A percentile compares a stretch with the other conserved stretches of the same genome.
These are phyloP conservation scores for Jimgerdemannia flammicorona DNA, from an alignment of 192 early-diverging fungal genomes.

Conservation along the genomic window DNA sequence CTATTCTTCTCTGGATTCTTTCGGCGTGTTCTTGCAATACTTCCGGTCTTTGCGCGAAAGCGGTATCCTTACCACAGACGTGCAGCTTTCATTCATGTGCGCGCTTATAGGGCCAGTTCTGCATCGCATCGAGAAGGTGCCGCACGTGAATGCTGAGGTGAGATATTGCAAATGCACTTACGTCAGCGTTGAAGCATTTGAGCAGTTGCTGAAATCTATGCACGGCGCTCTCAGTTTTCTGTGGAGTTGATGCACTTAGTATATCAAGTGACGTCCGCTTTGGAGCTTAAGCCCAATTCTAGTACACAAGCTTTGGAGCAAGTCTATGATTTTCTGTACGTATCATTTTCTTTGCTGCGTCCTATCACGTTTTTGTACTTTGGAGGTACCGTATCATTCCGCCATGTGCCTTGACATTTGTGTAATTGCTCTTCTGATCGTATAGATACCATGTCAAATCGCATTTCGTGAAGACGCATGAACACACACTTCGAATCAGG, in stretches of 20 bases:
- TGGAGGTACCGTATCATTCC: neutral
- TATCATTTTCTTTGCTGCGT: constrained; percentile 1
- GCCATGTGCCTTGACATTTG: neutral
- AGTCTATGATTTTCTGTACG: constrained; percentile 52
- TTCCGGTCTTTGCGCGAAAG: constrained; percentile 30
- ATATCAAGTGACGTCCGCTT: constrained; percentile 33
- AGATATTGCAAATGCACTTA: neutral
- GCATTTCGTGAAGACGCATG: constrained; percentile 41
- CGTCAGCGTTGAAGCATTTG: no score
- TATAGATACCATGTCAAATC: constrained; percentile 41
- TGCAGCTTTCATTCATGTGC: constrained; percentile 69
- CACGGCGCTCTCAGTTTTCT: constrained; percentile 20
- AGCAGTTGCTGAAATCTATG: no score
- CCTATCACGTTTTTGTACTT: neutral
- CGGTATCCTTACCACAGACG: constrained; percentile 55
- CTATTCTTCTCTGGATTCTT: constrained; percentile 66
- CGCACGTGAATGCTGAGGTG: constrained; percentile 38
- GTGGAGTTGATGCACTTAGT: constrained; percentile 42
- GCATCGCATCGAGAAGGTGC: constrained; percentile 63
- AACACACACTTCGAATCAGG: constrained; percentile 22
- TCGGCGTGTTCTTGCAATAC: constrained; percentile 45
- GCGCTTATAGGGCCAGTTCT: constrained; percentile 66
- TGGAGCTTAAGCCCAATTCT: constrained; percentile 39
- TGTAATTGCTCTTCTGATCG: neutral
- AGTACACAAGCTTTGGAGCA: constrained; percentile 40